Base-by-base conservation (phyloP, 2,329 filamentous ascomycete genomes). In the Hymenoscyphus fraxineus region DNA sequence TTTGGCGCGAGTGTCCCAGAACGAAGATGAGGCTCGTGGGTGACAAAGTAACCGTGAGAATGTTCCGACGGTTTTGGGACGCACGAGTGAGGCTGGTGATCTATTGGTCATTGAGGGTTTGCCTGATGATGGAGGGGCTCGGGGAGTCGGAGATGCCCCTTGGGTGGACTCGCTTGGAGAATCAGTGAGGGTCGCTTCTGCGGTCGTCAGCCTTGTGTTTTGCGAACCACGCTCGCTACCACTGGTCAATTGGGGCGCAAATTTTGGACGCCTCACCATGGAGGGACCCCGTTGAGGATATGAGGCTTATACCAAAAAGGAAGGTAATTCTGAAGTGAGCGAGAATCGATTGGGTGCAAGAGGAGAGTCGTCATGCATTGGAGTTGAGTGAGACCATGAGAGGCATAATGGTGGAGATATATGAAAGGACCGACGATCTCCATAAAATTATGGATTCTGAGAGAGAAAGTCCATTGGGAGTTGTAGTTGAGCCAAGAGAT, bases 71-170 rank as follows among this genome's bases (percentile, higher is more conserved):
- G 1, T 35, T 51, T 38, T 60, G 59, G 51, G 41, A 54, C 16
- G 41, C 41, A 40, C 38, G 59, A 60, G 59, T 62, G 62, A 64
- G 64, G 64, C 64, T 67, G 65, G 15, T 19, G n/a, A 41, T 61
- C 56, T 35, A 64, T 67, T 65, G 65, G 65, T 32, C 51, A 58
- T 56, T 62, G 56, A n/a, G 47, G 27, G 38, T 22, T 58, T 55
- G 40, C 35, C 10, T 19, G 15, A 19, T 6, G 19, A 44, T 44
- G 60, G 32, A 39, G 60, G 19, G 55, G 54, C 27, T 35, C 35
- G 35, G 35, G 35, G 35, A 35, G 35, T 35, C 35, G 35, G 35
- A 10, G 9, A 35, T 6, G 35, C 35, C 6, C 35, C 13, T 7
- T 22, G 9, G 19, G n/a, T 55, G 55, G 27, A 35, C 40, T 40